These are phyloP conservation scores for Fusarium torulosum DNA, from an alignment of 2,329 filamentous ascomycete species.

Conservation along the genomic window DNA sequence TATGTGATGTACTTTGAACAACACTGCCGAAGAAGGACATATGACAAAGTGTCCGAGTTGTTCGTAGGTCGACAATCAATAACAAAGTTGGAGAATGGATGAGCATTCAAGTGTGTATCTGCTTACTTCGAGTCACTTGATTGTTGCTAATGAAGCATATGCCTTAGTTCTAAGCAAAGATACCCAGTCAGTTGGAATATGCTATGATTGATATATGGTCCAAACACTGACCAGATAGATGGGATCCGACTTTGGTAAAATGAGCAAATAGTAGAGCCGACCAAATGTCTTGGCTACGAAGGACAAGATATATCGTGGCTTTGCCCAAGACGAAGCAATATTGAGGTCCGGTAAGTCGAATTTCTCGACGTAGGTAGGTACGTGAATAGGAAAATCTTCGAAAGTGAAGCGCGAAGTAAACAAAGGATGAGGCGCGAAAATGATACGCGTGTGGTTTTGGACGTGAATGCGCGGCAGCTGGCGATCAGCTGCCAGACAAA, in stretches of 20 bases:
- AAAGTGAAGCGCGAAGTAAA: slow-evolving; percentile 14
- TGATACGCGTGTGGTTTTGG: background rate
- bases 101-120: background rate
- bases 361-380: background rate
- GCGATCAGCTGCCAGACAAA: slow-evolving; percentile 25
- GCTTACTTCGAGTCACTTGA: background rate
- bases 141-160: background rate
- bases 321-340: background rate
- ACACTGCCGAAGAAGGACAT: background rate
- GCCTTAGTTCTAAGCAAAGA: background rate
- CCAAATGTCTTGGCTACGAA: background rate
- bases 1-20: slow-evolving; percentile 1
- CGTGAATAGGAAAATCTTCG: background rate
- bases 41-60: background rate
- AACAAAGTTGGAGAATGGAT: background rate
- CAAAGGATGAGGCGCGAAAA: slow-evolving; percentile 2
- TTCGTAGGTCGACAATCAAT: background rate
- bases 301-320: background rate
- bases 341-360: background rate
- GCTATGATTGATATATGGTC: background rate
- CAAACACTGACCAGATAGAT: background rate
- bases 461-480: slow-evolving; percentile 35
- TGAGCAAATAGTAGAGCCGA: slow-evolving; percentile 3
- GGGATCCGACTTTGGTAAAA: background rate
- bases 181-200: background rate